Conservation (phyloP, 2,329 filamentous ascomycete species). For the Lachnellula cervina region DNA sequence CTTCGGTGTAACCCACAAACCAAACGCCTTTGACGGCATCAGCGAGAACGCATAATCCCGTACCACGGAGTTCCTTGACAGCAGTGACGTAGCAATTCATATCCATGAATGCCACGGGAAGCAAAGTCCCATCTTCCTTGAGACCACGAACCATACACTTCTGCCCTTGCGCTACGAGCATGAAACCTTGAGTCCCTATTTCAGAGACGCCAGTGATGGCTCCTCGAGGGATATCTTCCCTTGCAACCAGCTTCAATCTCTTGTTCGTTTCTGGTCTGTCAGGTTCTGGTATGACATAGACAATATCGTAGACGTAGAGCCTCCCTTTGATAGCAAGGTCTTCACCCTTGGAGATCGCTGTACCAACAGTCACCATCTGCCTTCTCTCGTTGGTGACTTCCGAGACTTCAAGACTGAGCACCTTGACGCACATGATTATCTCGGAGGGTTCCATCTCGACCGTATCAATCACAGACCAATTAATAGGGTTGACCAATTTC, state of each 20-base stretch:
- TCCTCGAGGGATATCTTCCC: slow-evolving; percentile 86
- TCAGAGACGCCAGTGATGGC: slow-evolving; percentile 83
- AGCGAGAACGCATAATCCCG: slow-evolving; percentile 80
- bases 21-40: slow-evolving; percentile 92
- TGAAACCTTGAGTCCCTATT: slow-evolving; percentile 80
- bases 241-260: slow-evolving; percentile 78
- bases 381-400: slow-evolving; percentile 85
- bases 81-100: slow-evolving; percentile 90
- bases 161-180: slow-evolving; percentile 88
- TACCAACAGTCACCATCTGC: slow-evolving; percentile 79
- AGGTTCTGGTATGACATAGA: slow-evolving; percentile 85
- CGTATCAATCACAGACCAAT: slow-evolving; percentile 73
- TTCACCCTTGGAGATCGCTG: slow-evolving; percentile 80
- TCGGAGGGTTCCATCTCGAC: slow-evolving; percentile 70
- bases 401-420: slow-evolving; percentile 81
- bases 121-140: slow-evolving; percentile 87
- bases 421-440: slow-evolving; percentile 74
- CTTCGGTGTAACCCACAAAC: slow-evolving; percentile 95
- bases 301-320: slow-evolving; percentile 87
- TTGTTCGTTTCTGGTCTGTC: slow-evolving; percentile 79
- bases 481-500: slow-evolving; percentile 72
- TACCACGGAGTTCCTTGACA: slow-evolving; percentile 77
- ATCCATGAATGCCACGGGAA: slow-evolving; percentile 96
- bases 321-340: slow-evolving; percentile 81
- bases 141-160: slow-evolving; percentile 96